Base-by-base conservation (phyloP, 257 asterid species). In the Ligustrum vulgare region DNA sequence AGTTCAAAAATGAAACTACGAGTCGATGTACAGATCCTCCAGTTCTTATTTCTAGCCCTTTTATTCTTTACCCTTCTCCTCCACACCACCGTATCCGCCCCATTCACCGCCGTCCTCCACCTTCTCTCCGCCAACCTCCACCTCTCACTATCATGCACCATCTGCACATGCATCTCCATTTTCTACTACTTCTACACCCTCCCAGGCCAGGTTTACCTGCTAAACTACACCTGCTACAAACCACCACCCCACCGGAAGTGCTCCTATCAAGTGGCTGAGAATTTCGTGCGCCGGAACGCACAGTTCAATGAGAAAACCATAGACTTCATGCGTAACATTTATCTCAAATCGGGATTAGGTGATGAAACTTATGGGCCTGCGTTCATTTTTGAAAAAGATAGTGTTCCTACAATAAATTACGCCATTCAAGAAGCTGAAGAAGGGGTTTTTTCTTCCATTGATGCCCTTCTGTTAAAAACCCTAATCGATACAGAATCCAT, bases 331-430 rank as follows among this genome's bases (percentile, higher is more conserved):
- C 79, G 80, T 8, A 86, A 78, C 43, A 89, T 91, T 33, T 83
- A 75, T 64, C 71, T 34, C 31, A 89, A 84, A 71, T 91, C 97
- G 1, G 93, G 97, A 0, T 36, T 91, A 6, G 88, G 97, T 0
- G 92, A 89, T 7, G 92, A 88, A 51, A 89, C 97, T 10, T 86
- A 91, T 77, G 95, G 76, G 6, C 93, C 97, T 2, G 80, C 86
- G 2, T 89, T 86, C 85, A 82, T 91, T 22, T 89, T 87, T 45
- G 88, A 80, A 5, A 78, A 77, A 10, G 83, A 69, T 0, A 67
- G 71, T 11, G 41, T 4, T 12, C 89, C 92, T 34, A 72, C 76
- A 60, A 82, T 87, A 20, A 75, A 81, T 64, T 74, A 49, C 77
- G 97, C 96, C 39, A 34, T 75, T 70, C 86, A 82, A 72, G 97